These are phyloP conservation scores for Aspergillus hancockii DNA, from an alignment of 495 filamentous ascomycete genomes.

Conservation along the genomic window DNA sequence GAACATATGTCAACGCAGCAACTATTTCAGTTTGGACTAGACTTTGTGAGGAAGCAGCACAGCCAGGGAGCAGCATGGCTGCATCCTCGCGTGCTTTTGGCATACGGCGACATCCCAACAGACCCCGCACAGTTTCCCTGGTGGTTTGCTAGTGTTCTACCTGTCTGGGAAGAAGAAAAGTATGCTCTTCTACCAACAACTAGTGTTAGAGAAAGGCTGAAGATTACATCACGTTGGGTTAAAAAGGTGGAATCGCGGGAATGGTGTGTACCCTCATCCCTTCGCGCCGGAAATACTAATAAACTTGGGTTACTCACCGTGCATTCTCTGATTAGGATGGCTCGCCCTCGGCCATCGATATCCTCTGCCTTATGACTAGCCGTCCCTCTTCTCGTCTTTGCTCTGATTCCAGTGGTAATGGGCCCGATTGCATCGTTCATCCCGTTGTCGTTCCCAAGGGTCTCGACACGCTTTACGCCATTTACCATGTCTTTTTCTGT, in stretches of 20 bases:
- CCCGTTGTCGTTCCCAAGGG: slow-evolving; percentile 27
- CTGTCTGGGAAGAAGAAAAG: slow-evolving; percentile 75
- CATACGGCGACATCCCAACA: slow-evolving; percentile 74
- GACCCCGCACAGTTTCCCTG: slow-evolving; percentile 81
- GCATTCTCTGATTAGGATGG: slow-evolving; percentile 27
- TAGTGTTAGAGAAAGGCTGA: slow-evolving; percentile 77
- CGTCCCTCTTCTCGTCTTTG: slow-evolving; percentile 47
- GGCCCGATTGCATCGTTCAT: slow-evolving; percentile 24
- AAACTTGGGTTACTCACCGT: slow-evolving; percentile 17
- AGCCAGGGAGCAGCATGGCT: slow-evolving; percentile 71
- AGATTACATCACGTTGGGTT: slow-evolving; percentile 77
- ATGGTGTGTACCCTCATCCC: slow-evolving; percentile 57
- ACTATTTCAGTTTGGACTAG: slow-evolving; percentile 60
- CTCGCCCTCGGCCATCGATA: slow-evolving; percentile 34
- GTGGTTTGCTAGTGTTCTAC: slow-evolving; percentile 85
- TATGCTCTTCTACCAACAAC: slow-evolving; percentile 69
- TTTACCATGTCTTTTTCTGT: slow-evolving; percentile 44
- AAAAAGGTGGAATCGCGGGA: slow-evolving; percentile 66
- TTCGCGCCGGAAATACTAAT: not conserved
- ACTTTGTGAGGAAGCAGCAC: slow-evolving; percentile 69
- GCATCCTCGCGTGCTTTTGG: slow-evolving; percentile 62
- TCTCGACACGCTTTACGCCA: slow-evolving; percentile 35
- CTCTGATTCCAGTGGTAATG: slow-evolving; percentile 30
- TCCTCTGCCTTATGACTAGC: slow-evolving; percentile 52
- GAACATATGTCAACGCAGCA: slow-evolving; percentile 68